Percentiles rank a stretch among this genome's conserved stretches.
These are phyloP conservation scores for Zelopaecilomyces penicillatus DNA, from an alignment of 2,329 filamentous ascomycete genomes.

Conservation along the genomic window DNA sequence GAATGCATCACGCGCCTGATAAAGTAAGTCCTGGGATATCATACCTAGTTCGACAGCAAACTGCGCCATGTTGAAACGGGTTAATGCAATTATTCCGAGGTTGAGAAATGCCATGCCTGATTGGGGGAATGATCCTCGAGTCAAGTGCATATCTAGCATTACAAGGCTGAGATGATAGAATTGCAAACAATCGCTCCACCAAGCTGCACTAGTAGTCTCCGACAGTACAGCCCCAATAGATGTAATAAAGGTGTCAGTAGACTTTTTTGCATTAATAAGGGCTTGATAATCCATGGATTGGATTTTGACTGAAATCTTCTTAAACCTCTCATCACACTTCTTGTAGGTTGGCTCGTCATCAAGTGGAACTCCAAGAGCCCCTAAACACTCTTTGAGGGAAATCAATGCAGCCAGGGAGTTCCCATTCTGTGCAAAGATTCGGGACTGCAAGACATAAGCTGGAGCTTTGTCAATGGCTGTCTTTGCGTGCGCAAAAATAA, in stretches of 20 bases:
- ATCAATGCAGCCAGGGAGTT: slow-evolving; percentile 61
- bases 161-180: slow-evolving; percentile 64
- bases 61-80: slow-evolving; percentile 62
- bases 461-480: slow-evolving; percentile 72
- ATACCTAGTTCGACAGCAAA: slow-evolving; percentile 58
- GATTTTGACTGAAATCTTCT: slow-evolving; percentile 51
- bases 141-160: slow-evolving; percentile 58
- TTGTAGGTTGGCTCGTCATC: slow-evolving; percentile 61
- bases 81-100: slow-evolving; percentile 56
- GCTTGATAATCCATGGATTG: slow-evolving; percentile 45
- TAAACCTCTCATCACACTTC: slow-evolving; percentile 69
- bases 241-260: slow-evolving; percentile 45
- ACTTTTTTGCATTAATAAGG: slow-evolving; percentile 34
- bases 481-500: slow-evolving; percentile 61
- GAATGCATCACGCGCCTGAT: slow-evolving; percentile 54
- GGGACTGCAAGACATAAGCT: slow-evolving; percentile 74
- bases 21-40: slow-evolving; percentile 55
- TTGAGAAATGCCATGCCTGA: slow-evolving; percentile 61
- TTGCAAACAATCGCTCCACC: slow-evolving; percentile 64
- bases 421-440: slow-evolving; percentile 67
- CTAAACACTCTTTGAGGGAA: slow-evolving; percentile 62
- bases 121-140: slow-evolving; percentile 58
- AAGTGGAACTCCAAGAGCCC: slow-evolving; percentile 58
- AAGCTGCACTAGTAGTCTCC: slow-evolving; percentile 61
- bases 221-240: slow-evolving; percentile 62